These are phyloP conservation scores for Phoma sp. DNA, from an alignment of 2,329 filamentous ascomycete genomes.

Conservation along the genomic window DNA sequence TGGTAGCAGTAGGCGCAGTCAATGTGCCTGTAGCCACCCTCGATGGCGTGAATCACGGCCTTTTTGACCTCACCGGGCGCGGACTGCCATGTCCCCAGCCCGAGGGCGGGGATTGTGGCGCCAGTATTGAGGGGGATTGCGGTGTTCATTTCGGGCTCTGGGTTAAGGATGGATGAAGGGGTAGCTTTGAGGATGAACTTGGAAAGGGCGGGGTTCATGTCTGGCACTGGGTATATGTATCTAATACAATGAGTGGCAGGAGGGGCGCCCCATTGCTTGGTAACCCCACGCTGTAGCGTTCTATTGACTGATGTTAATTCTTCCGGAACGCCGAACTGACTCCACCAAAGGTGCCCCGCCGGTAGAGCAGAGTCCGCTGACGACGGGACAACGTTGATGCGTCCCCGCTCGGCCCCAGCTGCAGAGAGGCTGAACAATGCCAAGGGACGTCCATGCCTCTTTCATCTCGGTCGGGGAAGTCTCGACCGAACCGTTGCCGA, in stretches of 20 bases:
- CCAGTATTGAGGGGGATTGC: conserved; percentile 50
- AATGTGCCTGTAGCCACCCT: conserved; percentile 61
- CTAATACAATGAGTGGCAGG: conserved; percentile 15
- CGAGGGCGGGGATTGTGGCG: conserved; percentile 48
- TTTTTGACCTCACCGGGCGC: conserved; percentile 55
- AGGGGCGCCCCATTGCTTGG: conserved; percentile 17
- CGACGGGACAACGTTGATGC: conserved; percentile 23
- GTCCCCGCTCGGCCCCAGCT: conserved; percentile 14
- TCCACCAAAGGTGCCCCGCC: conserved; percentile 32
- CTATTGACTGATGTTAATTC: conserved; percentile 46
- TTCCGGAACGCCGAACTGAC: conserved; percentile 36
- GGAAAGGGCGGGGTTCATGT: conserved; percentile 49
- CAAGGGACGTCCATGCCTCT: conserved; percentile 20
- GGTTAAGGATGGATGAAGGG: conserved; percentile 45
- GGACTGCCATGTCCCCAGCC: conserved; percentile 50
- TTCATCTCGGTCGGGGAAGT: conserved; percentile 25
- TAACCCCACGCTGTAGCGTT: conserved; percentile 9
- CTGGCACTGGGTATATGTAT: conserved; percentile 36
- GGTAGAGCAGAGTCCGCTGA: conserved; percentile 20
- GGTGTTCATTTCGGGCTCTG: conserved; percentile 49
- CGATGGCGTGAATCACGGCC: conserved; percentile 56
- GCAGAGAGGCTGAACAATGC: conserved; percentile 19
- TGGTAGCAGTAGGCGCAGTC: conserved; percentile 79
- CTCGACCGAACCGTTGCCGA: conserved; percentile 19
- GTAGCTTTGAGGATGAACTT: conserved; percentile 50